These are phyloP conservation scores for Ocimum tenuiflorum DNA, from an alignment of 257 asterid genomes.

Conservation along the genomic window DNA sequence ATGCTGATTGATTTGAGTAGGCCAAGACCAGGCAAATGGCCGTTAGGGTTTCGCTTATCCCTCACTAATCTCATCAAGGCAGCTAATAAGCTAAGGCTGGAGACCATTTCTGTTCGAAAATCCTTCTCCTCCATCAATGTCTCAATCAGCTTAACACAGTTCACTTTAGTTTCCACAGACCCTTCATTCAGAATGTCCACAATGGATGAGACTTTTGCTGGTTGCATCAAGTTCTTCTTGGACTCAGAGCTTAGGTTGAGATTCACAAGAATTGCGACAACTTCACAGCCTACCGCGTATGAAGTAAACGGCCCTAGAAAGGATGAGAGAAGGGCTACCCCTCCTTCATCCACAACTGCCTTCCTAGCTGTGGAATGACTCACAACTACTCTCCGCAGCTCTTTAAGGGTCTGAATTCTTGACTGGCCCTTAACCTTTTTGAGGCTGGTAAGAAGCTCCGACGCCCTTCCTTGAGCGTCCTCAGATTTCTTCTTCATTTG, in stretches of 20 bases:
- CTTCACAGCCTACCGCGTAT: constrained; percentile 54
- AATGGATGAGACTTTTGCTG: constrained; percentile 52
- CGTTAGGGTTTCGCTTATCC: constrained; percentile 45
- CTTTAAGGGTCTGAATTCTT: constrained; percentile 55
- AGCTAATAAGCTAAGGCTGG: constrained; percentile 49
- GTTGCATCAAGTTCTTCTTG: constrained; percentile 52
- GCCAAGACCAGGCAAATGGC: constrained; percentile 43
- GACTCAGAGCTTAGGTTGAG: constrained; percentile 38
- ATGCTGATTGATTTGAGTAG: constrained; percentile 47
- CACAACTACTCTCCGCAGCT: constrained; percentile 39
- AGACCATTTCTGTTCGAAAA: constrained; percentile 39
- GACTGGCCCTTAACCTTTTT: constrained; percentile 58
- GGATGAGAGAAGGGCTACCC: constrained; percentile 42
- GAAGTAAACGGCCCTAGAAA: constrained; percentile 72
- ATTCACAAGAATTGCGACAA: constrained; percentile 48
- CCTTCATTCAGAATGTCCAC: constrained; percentile 63
- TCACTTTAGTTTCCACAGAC: constrained; percentile 51
- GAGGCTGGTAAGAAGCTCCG: constrained; percentile 45
- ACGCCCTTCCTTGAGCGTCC: constrained; percentile 56
- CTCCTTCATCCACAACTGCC: constrained; percentile 49
- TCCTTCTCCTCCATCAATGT: constrained; percentile 48
- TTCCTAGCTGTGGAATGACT: constrained; percentile 48
- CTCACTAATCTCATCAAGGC: constrained; percentile 51
- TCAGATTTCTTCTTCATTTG: constrained; percentile 61
- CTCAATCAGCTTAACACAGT: constrained; percentile 46